Percentiles rank a stretch among this genome's conserved stretches.
Conservation (phyloP, 2,329 filamentous ascomycete species). For the Boeremia exigua region DNA sequence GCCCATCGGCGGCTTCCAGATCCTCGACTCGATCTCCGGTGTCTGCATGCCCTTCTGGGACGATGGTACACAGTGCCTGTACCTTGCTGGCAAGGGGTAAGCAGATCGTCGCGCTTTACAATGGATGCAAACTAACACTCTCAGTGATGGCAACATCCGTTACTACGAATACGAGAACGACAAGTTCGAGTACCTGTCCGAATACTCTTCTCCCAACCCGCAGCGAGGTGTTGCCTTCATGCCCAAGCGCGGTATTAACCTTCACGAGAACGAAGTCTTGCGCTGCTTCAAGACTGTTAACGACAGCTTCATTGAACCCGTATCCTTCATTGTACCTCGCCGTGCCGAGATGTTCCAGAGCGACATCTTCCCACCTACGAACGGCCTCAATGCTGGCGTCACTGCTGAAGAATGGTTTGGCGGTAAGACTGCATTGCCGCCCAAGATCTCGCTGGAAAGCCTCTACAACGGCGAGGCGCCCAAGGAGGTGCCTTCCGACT, state of each 20-base stretch:
- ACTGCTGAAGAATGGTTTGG: conserved; percentile 82
- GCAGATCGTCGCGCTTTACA: conserved; percentile 40
- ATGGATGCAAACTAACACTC: conserved; percentile 14
- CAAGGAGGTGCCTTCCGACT: conserved; percentile 75
- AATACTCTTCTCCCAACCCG: conserved; percentile 96
- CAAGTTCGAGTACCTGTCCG: conserved; percentile 96
- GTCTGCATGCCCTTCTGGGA: conserved; percentile 99
- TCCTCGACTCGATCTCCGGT: conserved; percentile 93
- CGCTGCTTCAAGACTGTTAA: conserved; percentile 97
- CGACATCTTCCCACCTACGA: conserved; percentile 91
- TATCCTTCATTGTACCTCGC: conserved; percentile 95
- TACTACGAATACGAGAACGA: conserved; percentile 99
- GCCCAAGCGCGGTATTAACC: conserved; percentile 91
- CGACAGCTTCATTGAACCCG: conserved; percentile 91
- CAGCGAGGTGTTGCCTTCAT: conserved; percentile 94
- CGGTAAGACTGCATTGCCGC: conserved; percentile 81
- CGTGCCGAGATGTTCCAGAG: conserved; percentile 95
- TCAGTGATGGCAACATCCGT: conserved; percentile 94
- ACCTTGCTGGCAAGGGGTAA: conserved; percentile 95
- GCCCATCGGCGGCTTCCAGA: conserved; percentile 87
- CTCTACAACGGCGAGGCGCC: conserved; percentile 85
- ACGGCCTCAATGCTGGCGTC: conserved; percentile 79
- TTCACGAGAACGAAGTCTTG: conserved; percentile 92
- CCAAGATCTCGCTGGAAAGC: conserved; percentile 93
- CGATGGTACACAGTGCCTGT: conserved; percentile 92